These are phyloP conservation scores for Macrolepiota fuliginosa DNA, from an alignment of 768 basidiomycete genomes.

Conservation along the genomic window DNA sequence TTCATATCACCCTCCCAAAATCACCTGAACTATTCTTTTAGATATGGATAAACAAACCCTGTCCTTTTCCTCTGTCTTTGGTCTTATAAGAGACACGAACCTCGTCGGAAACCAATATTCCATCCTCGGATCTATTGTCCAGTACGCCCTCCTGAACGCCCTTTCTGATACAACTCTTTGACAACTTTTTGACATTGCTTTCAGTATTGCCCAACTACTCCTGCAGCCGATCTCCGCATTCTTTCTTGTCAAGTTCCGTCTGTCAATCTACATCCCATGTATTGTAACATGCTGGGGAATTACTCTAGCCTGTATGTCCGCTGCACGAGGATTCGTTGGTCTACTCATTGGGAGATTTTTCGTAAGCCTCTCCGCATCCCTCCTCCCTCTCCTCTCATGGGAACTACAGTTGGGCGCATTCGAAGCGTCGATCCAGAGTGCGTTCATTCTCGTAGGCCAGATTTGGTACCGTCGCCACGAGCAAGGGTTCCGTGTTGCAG, in stretches of 20 bases:
- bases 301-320: slow-evolving; percentile 28
- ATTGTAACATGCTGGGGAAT: slow-evolving; percentile 32
- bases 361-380: slow-evolving; percentile 14
- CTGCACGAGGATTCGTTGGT: slow-evolving; percentile 27
- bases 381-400: background rate
- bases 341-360: slow-evolving; percentile 30
- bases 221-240: slow-evolving; percentile 32
- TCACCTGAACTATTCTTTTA: background rate
- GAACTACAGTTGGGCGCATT: slow-evolving; percentile 29
- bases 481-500: slow-evolving; percentile 30
- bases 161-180: background rate
- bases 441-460: slow-evolving; percentile 30
- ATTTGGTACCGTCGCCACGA: slow-evolving; percentile 35
- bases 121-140: slow-evolving; percentile 29
- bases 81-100: slow-evolving; percentile 25
- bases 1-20: background rate
- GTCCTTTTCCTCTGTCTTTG: slow-evolving; percentile 31
- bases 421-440: slow-evolving; percentile 28
- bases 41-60: slow-evolving; percentile 35
- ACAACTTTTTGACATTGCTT: background rate
- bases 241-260: slow-evolving; percentile 27
- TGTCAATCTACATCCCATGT: slow-evolving; percentile 30
- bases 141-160: slow-evolving; percentile 17
- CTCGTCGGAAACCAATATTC: slow-evolving; percentile 33
- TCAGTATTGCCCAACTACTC: slow-evolving; percentile 30